Percentiles rank a stretch among this genome's conserved stretches.
Conservation (phyloP, 352 stramenopile genomes). For the Phytophthora lateralis region DNA sequence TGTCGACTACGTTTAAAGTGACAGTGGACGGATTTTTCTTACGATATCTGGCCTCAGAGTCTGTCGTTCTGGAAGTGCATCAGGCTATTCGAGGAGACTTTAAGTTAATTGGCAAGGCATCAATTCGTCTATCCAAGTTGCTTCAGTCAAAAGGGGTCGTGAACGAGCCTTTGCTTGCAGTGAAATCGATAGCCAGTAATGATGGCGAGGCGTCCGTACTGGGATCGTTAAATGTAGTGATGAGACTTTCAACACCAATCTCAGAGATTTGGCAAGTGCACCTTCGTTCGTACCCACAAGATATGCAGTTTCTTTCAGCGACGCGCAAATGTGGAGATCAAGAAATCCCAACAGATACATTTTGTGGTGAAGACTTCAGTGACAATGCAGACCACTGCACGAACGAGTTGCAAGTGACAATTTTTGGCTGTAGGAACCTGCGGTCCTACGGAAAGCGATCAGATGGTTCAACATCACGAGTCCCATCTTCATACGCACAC, state of each 20-base stretch:
- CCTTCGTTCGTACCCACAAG: conserved; percentile 86
- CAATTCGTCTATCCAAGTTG: conserved; percentile 72
- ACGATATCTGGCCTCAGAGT: conserved; percentile 89
- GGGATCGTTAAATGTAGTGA: conserved; percentile 78
- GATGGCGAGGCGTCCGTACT: conserved; percentile 39
- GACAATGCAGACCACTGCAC: conserved; percentile 21
- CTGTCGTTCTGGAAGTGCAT: conserved; percentile 89
- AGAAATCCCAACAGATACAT: conserved; percentile 12
- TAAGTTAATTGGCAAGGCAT: conserved; percentile 75
- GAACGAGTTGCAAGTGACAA: conserved; percentile 74
- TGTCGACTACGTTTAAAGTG: conserved; percentile 92
- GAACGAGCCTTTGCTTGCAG: conserved; percentile 53
- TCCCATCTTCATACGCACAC: conserved; percentile 85
- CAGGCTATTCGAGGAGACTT: conserved; percentile 89
- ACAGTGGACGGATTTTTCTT: conserved; percentile 94
- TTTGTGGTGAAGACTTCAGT: conserved; percentile 29
- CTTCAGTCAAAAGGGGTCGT: conserved; percentile 80
- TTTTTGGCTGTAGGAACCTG: conserved; percentile 70
- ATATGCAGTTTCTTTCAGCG: conserved; percentile 61
- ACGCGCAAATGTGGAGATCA: conserved; percentile 9
- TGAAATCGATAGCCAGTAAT: conserved; percentile 46
- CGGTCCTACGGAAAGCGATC: conserved; percentile 52
- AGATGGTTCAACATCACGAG: conserved; percentile 30
- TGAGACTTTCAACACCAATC: conserved; percentile 90
- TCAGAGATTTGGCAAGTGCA: conserved; percentile 92